phyloP scores from a whole-genome alignment of 1,284 basidiomycete genomes.

The Microbotryomycetes sp. region DNA sequence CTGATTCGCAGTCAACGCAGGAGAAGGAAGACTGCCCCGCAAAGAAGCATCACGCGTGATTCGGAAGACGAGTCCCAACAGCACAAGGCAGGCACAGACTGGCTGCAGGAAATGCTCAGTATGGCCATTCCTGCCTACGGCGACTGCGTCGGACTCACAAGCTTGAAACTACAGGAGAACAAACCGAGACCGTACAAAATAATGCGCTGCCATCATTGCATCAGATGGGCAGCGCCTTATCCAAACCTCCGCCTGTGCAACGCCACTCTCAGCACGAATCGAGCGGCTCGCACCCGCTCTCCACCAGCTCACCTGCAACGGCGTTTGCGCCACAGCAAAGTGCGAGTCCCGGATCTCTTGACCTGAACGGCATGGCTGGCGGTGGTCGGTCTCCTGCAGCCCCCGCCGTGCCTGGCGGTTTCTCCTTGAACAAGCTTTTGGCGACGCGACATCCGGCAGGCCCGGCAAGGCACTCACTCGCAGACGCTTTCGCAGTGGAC shows the following conservation, averaged over 20 bases:
- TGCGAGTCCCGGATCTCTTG: neutral
- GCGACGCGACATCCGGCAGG: neutral
- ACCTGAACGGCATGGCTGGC: neutral
- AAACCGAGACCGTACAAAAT: too few species aligned
- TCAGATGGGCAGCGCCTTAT: neutral
- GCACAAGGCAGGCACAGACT: neutral
- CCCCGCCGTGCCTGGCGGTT: constrained; percentile 2
- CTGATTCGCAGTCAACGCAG: neutral
- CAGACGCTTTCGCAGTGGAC: constrained; percentile 6
- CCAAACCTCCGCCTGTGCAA: neutral
- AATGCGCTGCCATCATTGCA: neutral
- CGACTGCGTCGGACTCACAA: neutral
- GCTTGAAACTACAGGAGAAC: too few species aligned
- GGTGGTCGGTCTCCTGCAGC: neutral
- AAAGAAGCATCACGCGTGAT: neutral
- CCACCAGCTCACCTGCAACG: too few species aligned
- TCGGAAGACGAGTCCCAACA: neutral
- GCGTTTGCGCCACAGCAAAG: too few species aligned
- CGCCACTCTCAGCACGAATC: neutral
- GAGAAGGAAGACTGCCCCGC: neutral
- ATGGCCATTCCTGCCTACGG: neutral
- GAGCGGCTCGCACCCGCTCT: neutral
- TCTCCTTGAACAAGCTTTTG: constrained; percentile 6
- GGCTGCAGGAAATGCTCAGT: constrained; percentile 1
- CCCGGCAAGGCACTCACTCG: constrained; percentile 3